Base-by-base conservation (phyloP, 1,284 basidiomycete species). In the Apiotrichum siamense region DNA sequence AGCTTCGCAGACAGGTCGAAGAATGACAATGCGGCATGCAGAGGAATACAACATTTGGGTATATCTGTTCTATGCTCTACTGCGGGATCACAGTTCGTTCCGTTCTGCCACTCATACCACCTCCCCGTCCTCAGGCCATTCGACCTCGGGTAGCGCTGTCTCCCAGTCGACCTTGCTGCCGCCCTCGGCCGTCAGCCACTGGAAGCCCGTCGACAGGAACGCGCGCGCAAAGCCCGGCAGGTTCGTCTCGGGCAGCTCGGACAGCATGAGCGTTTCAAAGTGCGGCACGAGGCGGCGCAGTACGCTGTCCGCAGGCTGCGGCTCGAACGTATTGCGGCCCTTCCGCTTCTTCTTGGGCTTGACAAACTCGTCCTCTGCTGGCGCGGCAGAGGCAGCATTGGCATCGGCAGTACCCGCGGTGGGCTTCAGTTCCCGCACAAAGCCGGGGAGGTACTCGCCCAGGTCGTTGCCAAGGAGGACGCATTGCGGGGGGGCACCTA, bases 281-380 rank as follows among this genome's bases (percentile, higher is more conserved):
- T 69, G 61, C 3, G 67, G 67, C 17, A 70, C 69, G 7, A 72
- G 42, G 9, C 70, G 59, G 18, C 57, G 55, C n/a, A 73, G 51
- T 0, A 70, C 67, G 4, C 55, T 57, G 48, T 71, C 69, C 40
- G 59, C 56, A 10, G 53, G 12, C 11, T 50, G 49, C 4, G 51
- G 46, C 5, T 32, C 27, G 6, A 21, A 44, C 12, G 41, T 44
- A 0, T 45, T 56, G 23, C 59, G 61, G 10, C 60, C 60, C 55
- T 60, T 64, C n/a, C 66, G 55, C 49, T 70, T 70, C 62, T 69
- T 69, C 52, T 69, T 70, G 2, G 69, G 58, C 52, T 70, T 72
- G 11, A 50, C 54, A 47, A 70, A 70, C n/a, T 63, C 64, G 7
- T 55, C 52, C 15, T 51, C 60, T 1, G 50, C 27, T 10, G 24